phyloP scores from a whole-genome alignment of 176 grass and related monocot species.

The Phoenix roebelenii region DNA sequence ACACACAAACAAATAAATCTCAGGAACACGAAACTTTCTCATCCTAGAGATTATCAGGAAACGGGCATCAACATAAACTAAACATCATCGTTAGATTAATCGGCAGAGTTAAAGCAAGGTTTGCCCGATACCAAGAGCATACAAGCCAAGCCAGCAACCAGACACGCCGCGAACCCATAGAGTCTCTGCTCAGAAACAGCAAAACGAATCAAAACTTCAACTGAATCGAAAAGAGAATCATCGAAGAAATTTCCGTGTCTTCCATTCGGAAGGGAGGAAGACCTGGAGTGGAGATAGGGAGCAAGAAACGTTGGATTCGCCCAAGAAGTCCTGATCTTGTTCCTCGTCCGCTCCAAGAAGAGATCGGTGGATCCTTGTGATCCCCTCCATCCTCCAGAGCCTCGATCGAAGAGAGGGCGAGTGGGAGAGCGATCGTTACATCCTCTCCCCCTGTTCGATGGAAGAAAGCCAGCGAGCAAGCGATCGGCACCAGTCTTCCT shows the following conservation, averaged over 20 bases:
- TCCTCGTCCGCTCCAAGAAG: slow-evolving; percentile 45
- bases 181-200: slow-evolving; percentile 36
- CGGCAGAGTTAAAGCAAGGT: background rate
- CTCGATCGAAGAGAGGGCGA: background rate
- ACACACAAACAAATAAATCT: no score
- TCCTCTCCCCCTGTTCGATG: no score
- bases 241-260: background rate
- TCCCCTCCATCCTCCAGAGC: slow-evolving; percentile 47
- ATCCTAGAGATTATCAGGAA: no score
- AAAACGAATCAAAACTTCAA: background rate
- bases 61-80: no score
- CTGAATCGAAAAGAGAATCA: background rate
- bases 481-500: no score
- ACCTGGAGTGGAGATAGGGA: slow-evolving; percentile 78
- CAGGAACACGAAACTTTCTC: no score
- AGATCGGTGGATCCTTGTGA: slow-evolving; percentile 58
- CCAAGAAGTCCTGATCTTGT: slow-evolving; percentile 51
- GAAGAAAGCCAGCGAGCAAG: no score
- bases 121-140: slow-evolving; percentile 70
- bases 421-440: no score
- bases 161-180: slow-evolving; percentile 57
- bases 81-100: no score
- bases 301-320: slow-evolving; percentile 43
- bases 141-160: slow-evolving; percentile 56
- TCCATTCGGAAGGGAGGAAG: slow-evolving; percentile 2